Conservation (phyloP, 1,284 basidiomycete species). For the Melampsora larici-populina region DNA sequence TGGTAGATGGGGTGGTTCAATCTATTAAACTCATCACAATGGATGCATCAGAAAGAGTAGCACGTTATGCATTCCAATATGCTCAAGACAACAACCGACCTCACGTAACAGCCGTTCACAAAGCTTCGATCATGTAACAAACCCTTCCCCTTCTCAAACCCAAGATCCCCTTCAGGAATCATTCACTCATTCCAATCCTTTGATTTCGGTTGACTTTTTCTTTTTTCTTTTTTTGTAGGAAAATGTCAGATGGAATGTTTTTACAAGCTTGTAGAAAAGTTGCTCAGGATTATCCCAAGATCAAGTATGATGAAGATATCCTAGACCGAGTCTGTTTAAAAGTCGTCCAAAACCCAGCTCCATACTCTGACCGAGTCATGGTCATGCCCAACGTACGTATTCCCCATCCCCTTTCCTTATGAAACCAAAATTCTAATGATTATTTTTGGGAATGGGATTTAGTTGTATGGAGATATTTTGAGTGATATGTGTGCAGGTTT, state of each 20-base stretch:
- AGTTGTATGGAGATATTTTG: slow-evolving; percentile 69
- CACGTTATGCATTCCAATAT: slow-evolving; percentile 97
- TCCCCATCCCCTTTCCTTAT: slow-evolving; percentile 5
- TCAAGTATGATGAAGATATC: slow-evolving; percentile 93
- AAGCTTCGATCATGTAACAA: slow-evolving; percentile 96
- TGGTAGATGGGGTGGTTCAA: slow-evolving; percentile 97
- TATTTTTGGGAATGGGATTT: neutral
- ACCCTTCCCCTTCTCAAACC: slow-evolving; percentile 9
- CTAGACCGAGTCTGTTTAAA: slow-evolving; percentile 94
- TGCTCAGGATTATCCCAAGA: slow-evolving; percentile 90
- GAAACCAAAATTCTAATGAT: too few relatives aligned
- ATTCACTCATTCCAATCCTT: too few relatives aligned
- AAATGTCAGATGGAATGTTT: slow-evolving; percentile 99
- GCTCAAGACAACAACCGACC: slow-evolving; percentile 80
- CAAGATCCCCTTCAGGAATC: too few relatives aligned
- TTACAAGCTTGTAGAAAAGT: slow-evolving; percentile 94
- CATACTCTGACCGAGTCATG: slow-evolving; percentile 96
- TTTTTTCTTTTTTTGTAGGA: slow-evolving; percentile 57
- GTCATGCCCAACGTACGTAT: slow-evolving; percentile 93
- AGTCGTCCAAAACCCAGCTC: slow-evolving; percentile 87
- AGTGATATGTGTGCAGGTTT: slow-evolving; percentile 99
- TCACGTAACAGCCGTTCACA: slow-evolving; percentile 97
- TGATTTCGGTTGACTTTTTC: neutral
- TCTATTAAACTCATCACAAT: slow-evolving; percentile 99
- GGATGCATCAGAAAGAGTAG: slow-evolving; percentile 97